Evolutionary conservation across 768 basidiomycete species (phyloP), one percentile per base, ranked within the genome.

Genomic region (Lactarius vividus): DNA sequence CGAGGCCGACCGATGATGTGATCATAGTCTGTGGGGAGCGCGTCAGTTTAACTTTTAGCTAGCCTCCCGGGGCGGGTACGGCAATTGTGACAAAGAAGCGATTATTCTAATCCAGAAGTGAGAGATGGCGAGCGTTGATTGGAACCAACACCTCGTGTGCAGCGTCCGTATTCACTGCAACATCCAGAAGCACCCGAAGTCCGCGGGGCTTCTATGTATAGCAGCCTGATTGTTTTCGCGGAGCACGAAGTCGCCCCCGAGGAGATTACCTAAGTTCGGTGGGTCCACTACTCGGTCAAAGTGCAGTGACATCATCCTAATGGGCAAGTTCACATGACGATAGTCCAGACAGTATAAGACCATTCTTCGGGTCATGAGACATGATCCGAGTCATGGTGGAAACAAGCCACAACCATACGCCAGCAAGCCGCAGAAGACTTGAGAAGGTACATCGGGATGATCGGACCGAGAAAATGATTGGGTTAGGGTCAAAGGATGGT

Each of bases 401-500:
- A 37, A 37, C 33, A 10, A 35, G 33, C 33, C 10, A 10, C 35
- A 10, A 11, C 35, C 35, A 11, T 35, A n/a, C n/a, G 33, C 33
- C 33, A 35, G 35, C 11, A 15, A 15, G 37, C 11, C 31, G 31
- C 31, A 2, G 6, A 31, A 33, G 33, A 10, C 37, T 35, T 28
- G 26, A 28, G 20, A 3, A 4, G 28, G 33, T 9, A 33, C 3
- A 33, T 33, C 33, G 57, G 57, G 31, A 28, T 13, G 35, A 18
- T 55, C 54, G 54, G 54, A 55, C 54, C 54, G 54, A 55, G 10
- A 20, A 0, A 33, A 20, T 0, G 7, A 10, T 29, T 15, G 40
- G 65, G 65, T 62, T 66, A 66, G 65, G 65, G 61, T 66, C 61
- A 56, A 6, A n/a, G 4, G 15, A 57, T n/a, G 6, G 60, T 66